Conservation (phyloP, 2,329 filamentous ascomycete species). For the Monilinia fructigena region DNA sequence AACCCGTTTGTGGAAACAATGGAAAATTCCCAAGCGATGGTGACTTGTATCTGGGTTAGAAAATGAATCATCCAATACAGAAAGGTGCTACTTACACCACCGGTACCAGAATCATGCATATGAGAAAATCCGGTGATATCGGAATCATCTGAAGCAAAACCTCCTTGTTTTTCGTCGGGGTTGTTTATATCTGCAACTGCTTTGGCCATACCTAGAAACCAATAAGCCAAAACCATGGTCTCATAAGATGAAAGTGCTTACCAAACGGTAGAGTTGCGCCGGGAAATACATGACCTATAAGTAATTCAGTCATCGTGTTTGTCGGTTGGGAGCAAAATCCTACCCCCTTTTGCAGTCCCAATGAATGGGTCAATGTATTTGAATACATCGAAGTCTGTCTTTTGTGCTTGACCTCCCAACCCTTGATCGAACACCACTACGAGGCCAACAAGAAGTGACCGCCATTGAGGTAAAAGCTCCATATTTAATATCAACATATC, state of each 20-base stretch:
- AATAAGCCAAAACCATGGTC: conserved; percentile 37
- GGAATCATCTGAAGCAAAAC: conserved; percentile 52
- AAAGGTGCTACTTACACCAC: conserved; percentile 37
- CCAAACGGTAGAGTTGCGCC: conserved; percentile 55
- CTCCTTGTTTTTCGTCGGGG: conserved; percentile 52
- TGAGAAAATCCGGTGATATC: conserved; percentile 39
- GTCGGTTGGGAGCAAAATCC: not conserved
- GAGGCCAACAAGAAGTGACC: not conserved
- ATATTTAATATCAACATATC: not conserved
- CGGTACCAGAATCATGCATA: conserved; percentile 49
- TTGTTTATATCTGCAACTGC: conserved; percentile 54
- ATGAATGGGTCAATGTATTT: conserved; percentile 52
- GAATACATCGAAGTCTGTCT: conserved; percentile 40
- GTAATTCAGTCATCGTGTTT: not conserved
- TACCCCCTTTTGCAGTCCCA: conserved; percentile 53
- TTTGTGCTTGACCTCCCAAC: conserved; percentile 8
- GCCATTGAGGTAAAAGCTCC: conserved; percentile 1
- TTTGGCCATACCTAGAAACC: conserved; percentile 45
- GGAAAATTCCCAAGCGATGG: conserved; percentile 73
- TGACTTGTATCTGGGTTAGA: conserved; percentile 28
- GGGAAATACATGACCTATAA: conserved; percentile 51
- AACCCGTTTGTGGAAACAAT: conserved; percentile 64
- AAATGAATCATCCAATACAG: not conserved
- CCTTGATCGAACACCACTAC: not conserved
- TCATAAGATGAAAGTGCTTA: conserved; percentile 26